Base-by-base conservation (phyloP, 2,329 filamentous ascomycete genomes). In the Cladosporium cucumerinum region DNA sequence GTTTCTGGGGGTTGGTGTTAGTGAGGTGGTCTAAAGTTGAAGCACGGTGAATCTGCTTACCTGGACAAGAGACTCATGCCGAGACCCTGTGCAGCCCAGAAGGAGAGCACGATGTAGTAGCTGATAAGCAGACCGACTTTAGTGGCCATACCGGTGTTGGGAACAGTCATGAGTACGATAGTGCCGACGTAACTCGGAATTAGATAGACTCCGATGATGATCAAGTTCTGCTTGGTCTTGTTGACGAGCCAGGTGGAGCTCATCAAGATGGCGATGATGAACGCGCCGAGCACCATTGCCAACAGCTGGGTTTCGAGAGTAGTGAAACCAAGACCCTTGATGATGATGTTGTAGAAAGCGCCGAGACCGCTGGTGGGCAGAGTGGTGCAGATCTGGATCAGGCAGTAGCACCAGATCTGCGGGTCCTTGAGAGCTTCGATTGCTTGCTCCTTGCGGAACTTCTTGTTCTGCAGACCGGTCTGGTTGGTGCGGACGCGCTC, bases 21-120 rank as follows among this genome's bases (percentile, higher is more conserved):
- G 54, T 46, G 39, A 21, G 3, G 7, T 57, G 21, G 4, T 34
- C 7, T 25, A 1, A 18, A 4, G 21, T 14, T 18, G 86, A 80
- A 92, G 11, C 83, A 16, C 10, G 5, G 4, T 46, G n/a, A 3
- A 11, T 46, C n/a, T 46, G n/a, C 63, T 28, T 43, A 57, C 54
- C 55, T 54, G 12, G 67, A 66, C 12, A 71, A 61, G 43, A 71
- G 61, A 63, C 63, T 65, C 72, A 73, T 73, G 26, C 71, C 69
- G 14, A 75, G 64, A 60, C 69, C 71, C 48, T 74, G 71, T 0
- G 88, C 89, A 0, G 89, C 87, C 89, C 89, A 92, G 83, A 93
- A 93, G 5, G 87, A 91, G 21, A 92, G 82, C 0, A 87, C 88
- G 67, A 92, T 88, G 78, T 92, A 93, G 81, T 92, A 93, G 72